Evolutionary conservation across 768 basidiomycete species (phyloP), one percentile per base, ranked within the genome.

Genomic region (Calocera cornea): DNA sequence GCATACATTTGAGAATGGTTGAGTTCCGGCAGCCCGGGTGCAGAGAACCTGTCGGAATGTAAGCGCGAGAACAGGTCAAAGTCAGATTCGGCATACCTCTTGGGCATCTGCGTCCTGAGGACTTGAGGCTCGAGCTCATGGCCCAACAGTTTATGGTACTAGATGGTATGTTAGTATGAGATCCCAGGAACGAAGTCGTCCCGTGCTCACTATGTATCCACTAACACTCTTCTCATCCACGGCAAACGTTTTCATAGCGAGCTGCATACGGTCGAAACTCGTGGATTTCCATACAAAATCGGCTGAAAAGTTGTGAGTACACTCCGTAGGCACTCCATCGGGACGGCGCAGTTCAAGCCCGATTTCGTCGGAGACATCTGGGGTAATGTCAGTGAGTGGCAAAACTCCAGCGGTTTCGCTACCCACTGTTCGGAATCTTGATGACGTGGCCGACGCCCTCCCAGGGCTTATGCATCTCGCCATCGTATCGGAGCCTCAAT

Each of bases 201-300:
- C 36, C 22, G 38, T 29, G 79, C 91, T 77, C 76, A 93, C 92
- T 69, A 99, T 99, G 71, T 97, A 99, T 12, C 95, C 97, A 74
- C 92, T 95, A 72, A 99, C 97, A 75, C 94, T 97, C 82, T 97
- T 97, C 78, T 99, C 97, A 72, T 99, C 97, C 19, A 99, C 90
- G 8, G 97, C 97, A 75, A 99, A 99, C 0, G 95, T 98, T 83
- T 97, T 98, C 95, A 99, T 98, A 0, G 97, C 95, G 36, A 93
- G 83, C 75, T 99, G 97, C 97, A 99, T 99, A 64, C 97, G 84
- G 76, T 99, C 97, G 73, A 99, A 99, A 76, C 95, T 98, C 0
- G 97, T 99, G 2, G 94, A 95, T 78, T 99, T 99, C 97, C 97
- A 99, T 2, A 99, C 95, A 73, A 98, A 99, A 76, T 99, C 97